phyloP scores from a whole-genome alignment of 1,139 yeast genomes.

The Lodderomyces jiufengensis region DNA sequence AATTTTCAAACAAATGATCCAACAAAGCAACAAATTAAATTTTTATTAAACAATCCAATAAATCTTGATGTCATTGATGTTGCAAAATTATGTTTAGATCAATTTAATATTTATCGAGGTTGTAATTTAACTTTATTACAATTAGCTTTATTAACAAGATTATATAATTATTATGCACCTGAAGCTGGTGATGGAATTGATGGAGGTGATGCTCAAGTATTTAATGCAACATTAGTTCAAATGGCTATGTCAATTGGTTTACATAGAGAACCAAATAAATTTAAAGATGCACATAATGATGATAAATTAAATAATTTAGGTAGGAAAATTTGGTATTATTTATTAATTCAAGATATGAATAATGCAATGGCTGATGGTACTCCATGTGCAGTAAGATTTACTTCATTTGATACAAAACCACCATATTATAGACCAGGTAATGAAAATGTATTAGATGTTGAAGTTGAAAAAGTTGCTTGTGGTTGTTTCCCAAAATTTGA shows the following conservation, averaged over 20 bases:
- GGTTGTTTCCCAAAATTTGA: constrained; percentile 17
- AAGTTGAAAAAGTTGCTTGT: constrained; percentile 22
- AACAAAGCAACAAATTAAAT: constrained; percentile 21
- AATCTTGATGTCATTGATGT: constrained; percentile 30
- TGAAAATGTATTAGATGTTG: constrained; percentile 25
- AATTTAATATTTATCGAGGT: constrained; percentile 33
- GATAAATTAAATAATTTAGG: constrained; percentile 27
- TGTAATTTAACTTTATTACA: constrained; percentile 50
- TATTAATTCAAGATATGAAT: constrained; percentile 35
- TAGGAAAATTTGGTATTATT: constrained; percentile 33
- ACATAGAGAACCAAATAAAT: constrained; percentile 38
- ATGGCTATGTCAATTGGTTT: constrained; percentile 45
- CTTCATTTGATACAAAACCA: constrained; percentile 31
- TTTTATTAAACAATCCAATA: constrained; percentile 29
- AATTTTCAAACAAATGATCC: constrained; percentile 23
- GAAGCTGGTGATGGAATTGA: constrained; percentile 50
- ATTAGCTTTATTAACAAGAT: constrained; percentile 36
- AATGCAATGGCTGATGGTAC: constrained; percentile 39
- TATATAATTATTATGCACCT: constrained; percentile 42
- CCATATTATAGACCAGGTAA: constrained; percentile 32
- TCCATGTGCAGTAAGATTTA: constrained; percentile 26
- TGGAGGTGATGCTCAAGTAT: constrained; percentile 44
- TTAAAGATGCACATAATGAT: constrained; percentile 20
- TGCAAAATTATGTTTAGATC: constrained; percentile 36
- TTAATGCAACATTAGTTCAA: constrained; percentile 35